Conservation (phyloP, 2,329 filamentous ascomycete genomes). For the Alternaria rosae region DNA sequence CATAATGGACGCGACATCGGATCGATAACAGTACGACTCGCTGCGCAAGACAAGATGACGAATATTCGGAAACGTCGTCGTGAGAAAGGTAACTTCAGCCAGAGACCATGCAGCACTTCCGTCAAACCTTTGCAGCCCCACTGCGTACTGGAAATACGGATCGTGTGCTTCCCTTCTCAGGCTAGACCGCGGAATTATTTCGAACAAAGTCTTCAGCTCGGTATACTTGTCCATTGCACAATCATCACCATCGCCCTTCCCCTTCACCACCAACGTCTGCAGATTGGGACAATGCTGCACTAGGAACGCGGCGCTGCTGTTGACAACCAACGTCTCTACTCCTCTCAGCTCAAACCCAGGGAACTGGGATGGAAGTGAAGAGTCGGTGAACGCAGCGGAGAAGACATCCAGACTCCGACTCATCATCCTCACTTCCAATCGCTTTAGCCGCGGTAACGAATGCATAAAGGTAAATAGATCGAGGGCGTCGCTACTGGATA, state of each 20-base stretch:
- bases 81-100: conserved; percentile 15
- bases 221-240: conserved; percentile 23
- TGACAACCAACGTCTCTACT: background rate
- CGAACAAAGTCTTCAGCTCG: conserved; percentile 13
- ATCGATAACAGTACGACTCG: conserved; percentile 24
- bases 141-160: background rate
- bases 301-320: background rate
- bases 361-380: background rate
- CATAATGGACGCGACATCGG: conserved; percentile 16
- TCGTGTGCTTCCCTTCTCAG: background rate
- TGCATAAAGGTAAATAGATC: conserved; percentile 19
- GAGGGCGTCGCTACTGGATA: conserved; percentile 19
- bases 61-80: conserved; percentile 13
- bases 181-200: background rate
- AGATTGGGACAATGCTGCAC: background rate
- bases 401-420: conserved; percentile 27
- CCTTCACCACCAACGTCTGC: conserved; percentile 1
- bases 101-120: conserved; percentile 21
- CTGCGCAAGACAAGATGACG: conserved; percentile 19
- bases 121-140: conserved; percentile 17
- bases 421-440: conserved; percentile 27
- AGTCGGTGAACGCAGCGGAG: conserved; percentile 10
- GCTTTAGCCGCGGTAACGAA: conserved; percentile 10
- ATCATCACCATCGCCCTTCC: conserved; percentile 10
- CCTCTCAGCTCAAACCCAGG: background rate